These are phyloP conservation scores for Psilocybe cubensis DNA, from an alignment of 768 basidiomycete species.

Conservation along the genomic window DNA sequence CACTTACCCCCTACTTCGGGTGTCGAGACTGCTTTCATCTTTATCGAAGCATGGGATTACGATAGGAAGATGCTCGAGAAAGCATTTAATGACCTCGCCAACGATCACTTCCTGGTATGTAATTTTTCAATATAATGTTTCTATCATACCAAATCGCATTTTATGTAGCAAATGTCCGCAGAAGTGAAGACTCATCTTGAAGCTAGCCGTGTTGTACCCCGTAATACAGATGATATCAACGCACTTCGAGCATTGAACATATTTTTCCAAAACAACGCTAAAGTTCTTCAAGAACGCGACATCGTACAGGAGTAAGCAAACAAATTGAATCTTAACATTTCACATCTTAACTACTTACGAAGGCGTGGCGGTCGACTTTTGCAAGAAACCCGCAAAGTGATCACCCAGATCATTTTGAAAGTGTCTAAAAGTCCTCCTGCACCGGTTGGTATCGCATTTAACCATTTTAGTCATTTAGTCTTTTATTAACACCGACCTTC, in stretches of 20 bases:
- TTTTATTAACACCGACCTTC: not conserved
- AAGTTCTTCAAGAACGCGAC: conserved; percentile 5
- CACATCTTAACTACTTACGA: not conserved
- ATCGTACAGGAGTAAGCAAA: conserved; percentile 3
- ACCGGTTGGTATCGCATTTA: not conserved
- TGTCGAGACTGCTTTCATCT: conserved; percentile 11
- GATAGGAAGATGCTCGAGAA: conserved; percentile 16
- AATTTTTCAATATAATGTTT: not conserved
- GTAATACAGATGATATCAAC: conserved; percentile 1
- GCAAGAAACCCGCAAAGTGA: not conserved
- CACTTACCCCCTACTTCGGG: conserved; percentile 12
- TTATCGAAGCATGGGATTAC: conserved; percentile 17
- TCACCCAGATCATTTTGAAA: not conserved
- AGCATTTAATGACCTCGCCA: conserved; percentile 5
- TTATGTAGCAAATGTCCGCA: not conserved
- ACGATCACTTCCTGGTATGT: conserved; percentile 11
- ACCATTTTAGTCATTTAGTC: too few species aligned
- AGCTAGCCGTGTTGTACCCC: not conserved
- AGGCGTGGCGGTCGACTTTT: not conserved
- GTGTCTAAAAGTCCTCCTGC: not conserved
- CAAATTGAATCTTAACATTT: not conserved
- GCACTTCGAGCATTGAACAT: not conserved
- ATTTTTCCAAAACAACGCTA: not conserved
- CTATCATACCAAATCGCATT: not conserved
- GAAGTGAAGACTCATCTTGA: not conserved